Evolutionary conservation across 352 stramenopile species (phyloP).

Genomic region (Pythium vanterpoolii): DNA sequence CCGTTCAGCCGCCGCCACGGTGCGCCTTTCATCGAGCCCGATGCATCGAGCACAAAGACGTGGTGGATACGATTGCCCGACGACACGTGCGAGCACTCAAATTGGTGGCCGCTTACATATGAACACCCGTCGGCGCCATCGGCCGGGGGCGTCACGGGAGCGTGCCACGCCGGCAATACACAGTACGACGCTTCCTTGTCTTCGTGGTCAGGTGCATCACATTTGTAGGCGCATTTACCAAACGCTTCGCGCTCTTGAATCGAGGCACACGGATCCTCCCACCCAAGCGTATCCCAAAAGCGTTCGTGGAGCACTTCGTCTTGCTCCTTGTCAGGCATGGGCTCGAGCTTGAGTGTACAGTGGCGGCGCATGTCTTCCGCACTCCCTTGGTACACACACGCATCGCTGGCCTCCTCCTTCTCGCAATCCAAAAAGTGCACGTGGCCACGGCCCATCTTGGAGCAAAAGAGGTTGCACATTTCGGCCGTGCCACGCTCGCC

Average conservation of each 20-base stretch:
- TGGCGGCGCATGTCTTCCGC: constrained; percentile 59
- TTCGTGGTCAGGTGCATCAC: constrained; percentile 62
- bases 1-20: constrained; percentile 58
- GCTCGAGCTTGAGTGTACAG: constrained; percentile 49
- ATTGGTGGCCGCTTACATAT: constrained; percentile 66
- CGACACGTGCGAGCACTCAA: constrained; percentile 63
- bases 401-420: constrained; percentile 15
- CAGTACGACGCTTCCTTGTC: constrained; percentile 53
- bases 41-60: constrained; percentile 75
- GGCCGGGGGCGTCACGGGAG: constrained; percentile 22
- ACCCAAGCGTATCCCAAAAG: constrained; percentile 74
- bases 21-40: constrained; percentile 61
- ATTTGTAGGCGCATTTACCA: constrained; percentile 68
- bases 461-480: constrained; percentile 82
- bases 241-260: constrained; percentile 58
- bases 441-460: constrained; percentile 73
- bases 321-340: constrained; percentile 43
- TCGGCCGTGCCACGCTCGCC: constrained; percentile 66
- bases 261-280: constrained; percentile 67
- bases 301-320: constrained; percentile 75
- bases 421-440: constrained; percentile 76
- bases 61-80: constrained; percentile 61
- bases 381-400: constrained; percentile 7
- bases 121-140: constrained; percentile 38
- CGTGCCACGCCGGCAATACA: constrained; percentile 66